Percentiles rank a stretch among this genome's conserved stretches.
These are phyloP conservation scores for Teratosphaeria zuluensis DNA, from an alignment of 2,329 filamentous ascomycete genomes.

Conservation along the genomic window DNA sequence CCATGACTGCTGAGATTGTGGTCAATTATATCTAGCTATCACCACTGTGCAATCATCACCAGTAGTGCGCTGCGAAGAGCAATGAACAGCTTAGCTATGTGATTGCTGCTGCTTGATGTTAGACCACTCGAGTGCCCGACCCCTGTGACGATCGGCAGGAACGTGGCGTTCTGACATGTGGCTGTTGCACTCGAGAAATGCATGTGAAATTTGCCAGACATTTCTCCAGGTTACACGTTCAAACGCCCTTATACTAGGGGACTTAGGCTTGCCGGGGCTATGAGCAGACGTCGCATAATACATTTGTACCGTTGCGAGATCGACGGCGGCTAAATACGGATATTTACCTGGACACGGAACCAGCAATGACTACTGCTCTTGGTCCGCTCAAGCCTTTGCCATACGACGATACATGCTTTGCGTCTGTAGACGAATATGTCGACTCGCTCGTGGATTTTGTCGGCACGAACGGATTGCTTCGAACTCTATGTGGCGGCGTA, in stretches of 20 bases:
- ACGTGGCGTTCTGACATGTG: neutral
- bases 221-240: neutral
- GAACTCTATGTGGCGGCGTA: conserved; percentile 89
- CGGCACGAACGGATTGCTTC: conserved; percentile 64
- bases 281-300: neutral
- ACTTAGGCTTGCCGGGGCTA: neutral
- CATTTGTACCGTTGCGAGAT: neutral
- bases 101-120: neutral
- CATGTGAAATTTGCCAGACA: neutral
- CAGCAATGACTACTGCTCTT: conserved; percentile 20
- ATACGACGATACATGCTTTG: conserved; percentile 55
- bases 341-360: neutral
- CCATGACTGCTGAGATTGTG: neutral
- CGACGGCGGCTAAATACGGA: conserved; percentile 2
- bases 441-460: conserved; percentile 68
- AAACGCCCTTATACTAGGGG: neutral
- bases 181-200: neutral
- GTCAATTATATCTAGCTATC: neutral
- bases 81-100: neutral
- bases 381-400: conserved; percentile 51
- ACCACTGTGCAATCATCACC: neutral
- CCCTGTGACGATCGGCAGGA: neutral
- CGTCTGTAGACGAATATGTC: conserved; percentile 65
- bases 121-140: neutral
- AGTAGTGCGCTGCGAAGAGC: neutral